These are phyloP conservation scores for Fagopyrum homotropicum DNA, from an alignment of 148 eudicot genomes.

Conservation along the genomic window DNA sequence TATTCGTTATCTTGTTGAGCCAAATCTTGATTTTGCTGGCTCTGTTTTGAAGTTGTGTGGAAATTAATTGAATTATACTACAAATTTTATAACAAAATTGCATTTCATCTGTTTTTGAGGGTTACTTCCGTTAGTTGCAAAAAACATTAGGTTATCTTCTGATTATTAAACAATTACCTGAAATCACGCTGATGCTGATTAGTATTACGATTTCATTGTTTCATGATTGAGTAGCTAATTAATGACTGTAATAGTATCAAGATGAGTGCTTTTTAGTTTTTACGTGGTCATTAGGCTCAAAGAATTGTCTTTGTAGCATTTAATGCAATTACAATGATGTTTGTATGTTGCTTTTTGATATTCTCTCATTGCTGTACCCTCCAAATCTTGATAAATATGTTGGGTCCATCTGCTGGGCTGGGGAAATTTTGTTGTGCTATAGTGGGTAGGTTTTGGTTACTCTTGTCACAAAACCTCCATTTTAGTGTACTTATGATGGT, in stretches of 20 bases:
- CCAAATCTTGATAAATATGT: neutral
- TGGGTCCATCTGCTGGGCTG: constrained; percentile 9
- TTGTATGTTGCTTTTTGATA: constrained; percentile 10
- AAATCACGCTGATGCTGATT: neutral
- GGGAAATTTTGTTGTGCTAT: neutral
- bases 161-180: neutral
- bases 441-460: neutral
- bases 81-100: neutral
- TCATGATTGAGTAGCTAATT: constrained; percentile 4
- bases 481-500: neutral
- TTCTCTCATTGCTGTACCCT: neutral
- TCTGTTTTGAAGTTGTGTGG: neutral
- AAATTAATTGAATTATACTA: neutral
- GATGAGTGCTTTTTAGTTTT: neutral
- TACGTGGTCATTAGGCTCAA: neutral
- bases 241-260: neutral
- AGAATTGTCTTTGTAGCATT: constrained; percentile 2
- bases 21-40: neutral
- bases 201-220: neutral
- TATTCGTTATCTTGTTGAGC: neutral
- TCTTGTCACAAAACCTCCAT: neutral
- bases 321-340: constrained; percentile 2
- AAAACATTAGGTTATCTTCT: neutral
- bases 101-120: neutral
- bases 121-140: neutral